These are phyloP conservation scores for Noccaea bulbosa DNA, from an alignment of 345 rosid genomes.

Conservation along the genomic window DNA sequence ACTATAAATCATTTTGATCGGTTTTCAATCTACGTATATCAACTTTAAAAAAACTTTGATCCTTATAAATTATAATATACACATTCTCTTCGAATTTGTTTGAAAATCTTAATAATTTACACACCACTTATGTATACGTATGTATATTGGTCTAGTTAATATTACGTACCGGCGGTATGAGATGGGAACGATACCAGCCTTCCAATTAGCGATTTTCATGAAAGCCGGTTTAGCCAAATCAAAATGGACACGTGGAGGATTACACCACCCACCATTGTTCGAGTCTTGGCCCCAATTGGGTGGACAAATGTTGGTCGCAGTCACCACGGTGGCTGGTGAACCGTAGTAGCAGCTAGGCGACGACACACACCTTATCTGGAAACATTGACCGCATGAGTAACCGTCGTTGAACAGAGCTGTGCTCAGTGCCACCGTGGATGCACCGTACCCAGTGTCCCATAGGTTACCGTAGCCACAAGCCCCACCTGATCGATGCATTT, in stretches of 20 bases:
- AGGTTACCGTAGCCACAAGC: constrained; percentile 89
- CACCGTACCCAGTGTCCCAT: constrained; percentile 65
- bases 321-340: constrained; percentile 54
- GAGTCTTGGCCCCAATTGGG: constrained; percentile 71
- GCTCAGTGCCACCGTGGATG: constrained; percentile 73
- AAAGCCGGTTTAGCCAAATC: constrained; percentile 91
- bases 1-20: too few relatives aligned
- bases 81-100: too few relatives aligned
- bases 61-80: too few relatives aligned
- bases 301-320: constrained; percentile 86
- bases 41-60: too few relatives aligned
- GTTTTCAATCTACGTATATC: too few relatives aligned
- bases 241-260: constrained; percentile 82
- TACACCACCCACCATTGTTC: constrained; percentile 88
- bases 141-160: background rate
- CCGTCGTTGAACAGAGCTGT: constrained; percentile 74
- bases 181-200: constrained; percentile 82
- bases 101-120: too few relatives aligned
- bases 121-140: too few relatives aligned
- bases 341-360: constrained; percentile 57
- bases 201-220: constrained; percentile 84
- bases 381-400: constrained; percentile 77
- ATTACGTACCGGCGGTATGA: constrained; percentile 60
- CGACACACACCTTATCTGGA: constrained; percentile 61
- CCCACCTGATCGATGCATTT: constrained; percentile 55